Base-by-base conservation (phyloP, 1,139 yeast species). In the Starmera stellimalicola region DNA sequence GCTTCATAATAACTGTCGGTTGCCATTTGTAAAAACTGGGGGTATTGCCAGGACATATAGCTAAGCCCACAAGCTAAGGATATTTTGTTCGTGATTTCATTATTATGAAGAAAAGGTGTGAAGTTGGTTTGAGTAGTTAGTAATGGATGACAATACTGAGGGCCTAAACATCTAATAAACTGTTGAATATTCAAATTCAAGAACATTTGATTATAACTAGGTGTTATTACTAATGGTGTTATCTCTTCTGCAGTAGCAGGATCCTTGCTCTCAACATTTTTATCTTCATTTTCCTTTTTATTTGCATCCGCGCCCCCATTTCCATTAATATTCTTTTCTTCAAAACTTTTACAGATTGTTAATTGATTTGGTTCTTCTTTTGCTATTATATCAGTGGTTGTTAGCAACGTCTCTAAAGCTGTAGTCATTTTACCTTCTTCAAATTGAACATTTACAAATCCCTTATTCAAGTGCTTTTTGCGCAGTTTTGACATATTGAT, bases 1-100 rank as follows among this genome's bases (percentile, higher is more conserved):
- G 44, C 42, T 5, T 24, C 25, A 2, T 22, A 14, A 24, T 37
- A 45, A 17, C 38, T 42, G 9, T 32, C 11, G 1, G 26, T 8
- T 10, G 47, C 37, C 11, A 37, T 12, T 15, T 35, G 30, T 19
- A 30, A 26, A 18, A 45, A 16, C 1, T 34, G 41, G 0, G 48
- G 45, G 20, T 50, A 50, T 16, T 48, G 43, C 44, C 54, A 57
- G 3, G 60, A 52, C 20, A 62, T 38, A 33, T 46, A 55, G 0
- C 63, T 48, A 4, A 63, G 60, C 6, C 68, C 69, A 45, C 66
- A 60, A 11, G 64, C 60, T 32, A 50, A 48, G 17, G 60, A 59
- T 6, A 63, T 53, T 30, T 57, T 59, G 16, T 57, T 47, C 27
- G 62, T 41, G 3, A 60, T 48, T 2, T 46, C 40, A 14, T 62